phyloP scores from a whole-genome alignment of 176 grass and related monocot species.

The Juncus effusus region DNA sequence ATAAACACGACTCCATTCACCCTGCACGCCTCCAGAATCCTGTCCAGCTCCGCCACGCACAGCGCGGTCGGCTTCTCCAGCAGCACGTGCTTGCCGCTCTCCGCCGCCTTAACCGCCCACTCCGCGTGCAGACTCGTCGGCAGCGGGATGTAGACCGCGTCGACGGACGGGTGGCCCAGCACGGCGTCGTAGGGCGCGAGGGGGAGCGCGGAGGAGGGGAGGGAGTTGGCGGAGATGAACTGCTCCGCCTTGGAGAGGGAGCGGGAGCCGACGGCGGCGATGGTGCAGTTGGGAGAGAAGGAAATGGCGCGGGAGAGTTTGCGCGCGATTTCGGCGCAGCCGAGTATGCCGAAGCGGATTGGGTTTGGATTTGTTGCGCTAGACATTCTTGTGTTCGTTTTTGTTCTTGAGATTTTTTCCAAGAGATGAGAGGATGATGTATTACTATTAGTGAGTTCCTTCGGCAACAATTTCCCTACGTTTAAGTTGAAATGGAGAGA shows the following conservation, averaged over 20 bases:
- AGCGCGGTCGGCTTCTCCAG: slow-evolving; percentile 88
- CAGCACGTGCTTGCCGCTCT: slow-evolving; percentile 62
- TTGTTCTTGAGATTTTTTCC: too few relatives aligned
- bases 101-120: slow-evolving; percentile 66
- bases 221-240: slow-evolving; percentile 52
- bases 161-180: slow-evolving; percentile 56
- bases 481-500: too few relatives aligned
- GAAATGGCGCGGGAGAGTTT: slow-evolving; percentile 63
- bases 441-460: too few relatives aligned
- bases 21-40: slow-evolving; percentile 56
- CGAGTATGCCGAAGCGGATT: slow-evolving; percentile 67
- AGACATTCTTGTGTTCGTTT: background rate
- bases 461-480: too few relatives aligned
- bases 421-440: too few relatives aligned
- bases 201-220: slow-evolving; percentile 26
- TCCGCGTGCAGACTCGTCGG: slow-evolving; percentile 64
- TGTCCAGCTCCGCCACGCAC: slow-evolving; percentile 56
- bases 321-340: slow-evolving; percentile 68
- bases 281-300: slow-evolving; percentile 32
- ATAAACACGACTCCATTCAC: slow-evolving; percentile 61
- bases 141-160: slow-evolving; percentile 71
- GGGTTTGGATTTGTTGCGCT: slow-evolving; percentile 17
- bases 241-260: slow-evolving; percentile 54
- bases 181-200: slow-evolving; percentile 70
- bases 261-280: slow-evolving; percentile 58